Base-by-base conservation (phyloP, 2,329 filamentous ascomycete genomes). In the Mycosphaerella sp. region DNA sequence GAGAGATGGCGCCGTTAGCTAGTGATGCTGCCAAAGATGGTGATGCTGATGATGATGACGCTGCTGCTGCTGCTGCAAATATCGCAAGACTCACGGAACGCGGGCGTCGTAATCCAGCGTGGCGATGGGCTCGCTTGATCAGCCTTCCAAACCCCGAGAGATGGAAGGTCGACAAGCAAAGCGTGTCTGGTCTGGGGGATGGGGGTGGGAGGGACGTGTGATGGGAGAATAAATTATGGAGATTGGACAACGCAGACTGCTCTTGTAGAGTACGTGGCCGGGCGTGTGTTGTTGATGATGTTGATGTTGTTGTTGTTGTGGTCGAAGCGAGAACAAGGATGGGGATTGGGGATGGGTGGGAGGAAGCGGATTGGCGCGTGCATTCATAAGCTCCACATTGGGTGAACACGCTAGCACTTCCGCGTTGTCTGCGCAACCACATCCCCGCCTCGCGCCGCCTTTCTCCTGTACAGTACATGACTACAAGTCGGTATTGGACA, bases 51-150 rank as follows among this genome's bases (percentile, higher is more conserved):
- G 21, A 4, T 25, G 21, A 3, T 25, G 21, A 4, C 7, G 21
- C 6, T 25, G 21, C 8, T 41, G 16, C 35, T 44, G 25, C 4
- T n/a, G 32, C 16, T 16, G 18, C n/a, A 41, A 16, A 7, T 9
- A 34, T 17, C 6, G 17, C 12, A 8, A 14, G 7, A 58, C 62
- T 59, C 50, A 64, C 81, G 91, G 89, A 77, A 96, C 87, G 77
- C 89, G 87, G 78, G 90, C 89, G 87, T 95, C 90, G 93, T 95
- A 96, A 88, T 96, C 90, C 90, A 96, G 90, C 80, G 89, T 96
- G 88, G 79, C 88, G 84, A 86, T 73, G 74, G 76, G 77, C 79
- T 79, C 43, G 82, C 84, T 84, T 87, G 81, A 80, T 82, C 82
- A 72, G 71, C 76, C 75, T 76, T 76, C 76, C 75, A 73, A 49